phyloP scores from a whole-genome alignment of 345 rosid genomes.

The sweet orange (Citrus sinensis) region DNA sequence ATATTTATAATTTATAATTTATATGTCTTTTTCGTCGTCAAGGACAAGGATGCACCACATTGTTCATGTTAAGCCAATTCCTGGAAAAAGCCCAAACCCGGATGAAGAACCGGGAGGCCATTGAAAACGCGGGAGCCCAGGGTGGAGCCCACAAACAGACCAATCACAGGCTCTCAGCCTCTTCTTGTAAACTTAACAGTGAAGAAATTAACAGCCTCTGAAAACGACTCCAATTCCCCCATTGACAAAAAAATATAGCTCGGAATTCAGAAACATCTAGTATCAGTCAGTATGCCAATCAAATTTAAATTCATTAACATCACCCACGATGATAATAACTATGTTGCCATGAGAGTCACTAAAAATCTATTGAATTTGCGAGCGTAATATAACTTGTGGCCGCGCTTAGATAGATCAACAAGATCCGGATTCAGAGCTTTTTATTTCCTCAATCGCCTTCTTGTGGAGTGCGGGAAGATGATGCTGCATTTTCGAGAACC shows the following conservation, averaged over 20 bases:
- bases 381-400: not conserved
- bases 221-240: not conserved
- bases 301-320: not conserved
- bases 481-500: conserved; percentile 45
- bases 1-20: too few species aligned
- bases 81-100: not conserved
- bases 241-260: too few species aligned
- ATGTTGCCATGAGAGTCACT: too few species aligned
- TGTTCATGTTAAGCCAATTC: too few species aligned
- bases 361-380: not conserved
- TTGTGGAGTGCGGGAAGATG: conserved; percentile 25
- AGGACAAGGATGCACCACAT: too few species aligned
- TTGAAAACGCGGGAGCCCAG: not conserved
- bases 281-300: not conserved
- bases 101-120: not conserved
- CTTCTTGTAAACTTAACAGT: conserved; percentile 10
- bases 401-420: not conserved
- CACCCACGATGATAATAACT: not conserved
- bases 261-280: not conserved
- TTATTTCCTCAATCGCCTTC: not conserved
- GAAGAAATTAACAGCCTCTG: conserved; percentile 21
- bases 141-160: not conserved
- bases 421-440: not conserved
- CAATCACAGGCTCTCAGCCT: not conserved
- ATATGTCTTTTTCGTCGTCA: too few species aligned